Evolutionary conservation across 106 monocot species (phyloP).

Genomic region (Agapanthus africanus): DNA sequence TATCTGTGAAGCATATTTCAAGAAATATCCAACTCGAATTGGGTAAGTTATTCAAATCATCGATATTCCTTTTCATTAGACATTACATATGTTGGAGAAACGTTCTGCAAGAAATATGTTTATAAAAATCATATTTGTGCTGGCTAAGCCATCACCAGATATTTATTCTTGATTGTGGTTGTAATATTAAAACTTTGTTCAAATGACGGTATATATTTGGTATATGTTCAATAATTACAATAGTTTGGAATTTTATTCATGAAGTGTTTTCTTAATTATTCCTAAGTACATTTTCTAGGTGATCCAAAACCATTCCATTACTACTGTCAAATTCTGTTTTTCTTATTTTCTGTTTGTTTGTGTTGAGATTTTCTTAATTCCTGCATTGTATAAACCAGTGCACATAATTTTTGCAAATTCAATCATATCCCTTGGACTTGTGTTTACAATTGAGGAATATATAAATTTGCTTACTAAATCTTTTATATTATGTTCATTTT

Average conservation of each 20-base stretch:
- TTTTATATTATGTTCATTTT: neutral
- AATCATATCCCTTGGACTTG: neutral
- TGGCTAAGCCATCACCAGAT: neutral
- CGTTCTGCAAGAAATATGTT: neutral
- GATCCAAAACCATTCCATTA: neutral
- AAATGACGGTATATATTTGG: neutral
- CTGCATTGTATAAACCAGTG: neutral
- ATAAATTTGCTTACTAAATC: neutral
- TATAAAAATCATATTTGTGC: neutral
- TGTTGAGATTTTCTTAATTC: neutral
- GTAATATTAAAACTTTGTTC: neutral
- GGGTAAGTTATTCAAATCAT: constrained; percentile 47
- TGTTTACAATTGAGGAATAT: neutral
- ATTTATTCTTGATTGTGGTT: neutral
- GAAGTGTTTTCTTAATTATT: neutral
- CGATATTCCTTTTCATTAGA: constrained; percentile 3
- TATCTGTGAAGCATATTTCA: constrained; percentile 98
- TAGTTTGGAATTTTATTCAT: neutral
- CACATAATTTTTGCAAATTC: neutral
- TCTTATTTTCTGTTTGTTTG: neutral
- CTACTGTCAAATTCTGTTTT: neutral
- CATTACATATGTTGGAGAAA: neutral
- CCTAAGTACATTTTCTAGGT: no score
- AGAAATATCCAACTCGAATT: constrained; percentile 76
- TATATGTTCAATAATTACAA: neutral